Base-by-base conservation (phyloP, 139 green algal species). In the Eudorina sp. region DNA sequence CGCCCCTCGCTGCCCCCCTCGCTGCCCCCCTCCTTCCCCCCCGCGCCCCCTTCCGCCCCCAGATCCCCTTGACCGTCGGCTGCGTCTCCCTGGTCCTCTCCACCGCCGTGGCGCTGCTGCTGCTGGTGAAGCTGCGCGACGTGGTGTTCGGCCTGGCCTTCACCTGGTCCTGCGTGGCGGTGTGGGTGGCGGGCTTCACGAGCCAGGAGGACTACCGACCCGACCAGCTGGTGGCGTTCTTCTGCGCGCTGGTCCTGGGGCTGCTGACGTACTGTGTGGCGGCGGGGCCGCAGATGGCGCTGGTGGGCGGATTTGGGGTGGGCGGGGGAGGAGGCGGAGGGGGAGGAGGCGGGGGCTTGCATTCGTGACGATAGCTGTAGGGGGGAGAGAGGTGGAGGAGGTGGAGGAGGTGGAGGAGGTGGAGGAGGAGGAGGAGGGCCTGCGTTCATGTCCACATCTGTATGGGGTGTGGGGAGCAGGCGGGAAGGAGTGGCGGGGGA, bases 161-260 rank as follows among this genome's bases (percentile, higher is more conserved):
- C 78, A 74, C 78, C 8, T 85, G 38, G 55, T 29, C 27, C 55
- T 40, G 45, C n/a, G 55, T 40, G 31, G 31, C 40, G 31, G 45
- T 85, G 53, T 85, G 55, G 78, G 77, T 84, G 51, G 31, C 76
- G n/a, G 76, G 76, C 36, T 83, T 70, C 36, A 7, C 48, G 19
- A 31, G 14, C 23, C 11, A 83, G 4, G 76, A 83, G 31, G 76
- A 69, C 21, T 83, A 83, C 76, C 77, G 53, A 8, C 77, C 53
- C 0, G 53, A 72, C 34, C 77, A 85, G 78, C 38, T 85, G 55
- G 40, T 74, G 8, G 78, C 78, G 11, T 74, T 85, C 55, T 85
- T 85, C 41, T 74, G 55, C 29, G 78, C 55, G 14, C 58, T 85
- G 38, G 78, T 85, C 0, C 14, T 58, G 40, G 78, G 55, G 4